Evolutionary conservation across 73 alveolate genomes (phyloP).

Genomic region (Blepharisma japonicum): DNA sequence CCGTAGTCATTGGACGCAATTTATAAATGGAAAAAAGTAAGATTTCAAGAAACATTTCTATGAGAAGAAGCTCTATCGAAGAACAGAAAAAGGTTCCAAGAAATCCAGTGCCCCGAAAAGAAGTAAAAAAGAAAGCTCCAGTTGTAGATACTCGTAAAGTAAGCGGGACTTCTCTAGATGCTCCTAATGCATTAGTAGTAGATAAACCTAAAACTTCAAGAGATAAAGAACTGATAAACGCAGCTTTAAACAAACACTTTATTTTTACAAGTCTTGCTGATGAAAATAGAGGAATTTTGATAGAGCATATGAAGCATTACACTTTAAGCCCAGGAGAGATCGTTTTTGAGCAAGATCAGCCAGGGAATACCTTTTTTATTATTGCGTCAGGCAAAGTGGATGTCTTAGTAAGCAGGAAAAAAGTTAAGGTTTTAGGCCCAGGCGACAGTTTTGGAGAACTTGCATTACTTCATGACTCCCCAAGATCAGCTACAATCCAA

Average conservation of each 20-base stretch:
- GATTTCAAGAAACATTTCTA: no score
- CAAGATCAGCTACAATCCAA: slow-evolving; percentile 82
- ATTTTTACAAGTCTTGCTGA: slow-evolving; percentile 1
- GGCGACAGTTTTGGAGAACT: slow-evolving; percentile 93
- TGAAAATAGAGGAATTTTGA: not conserved
- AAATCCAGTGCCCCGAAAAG: no score
- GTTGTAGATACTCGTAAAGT: no score
- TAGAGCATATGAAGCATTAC: not conserved
- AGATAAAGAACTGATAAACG: no score
- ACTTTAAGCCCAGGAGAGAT: not conserved
- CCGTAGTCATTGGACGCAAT: no score
- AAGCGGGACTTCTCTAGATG: no score
- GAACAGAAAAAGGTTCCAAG: no score
- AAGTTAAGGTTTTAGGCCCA: slow-evolving; percentile 31
- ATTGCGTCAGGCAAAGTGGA: not conserved
- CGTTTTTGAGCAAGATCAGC: not conserved
- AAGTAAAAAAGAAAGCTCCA: no score
- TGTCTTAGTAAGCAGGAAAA: not conserved
- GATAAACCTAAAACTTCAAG: no score
- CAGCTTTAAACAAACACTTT: not conserved
- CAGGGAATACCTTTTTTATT: not conserved
- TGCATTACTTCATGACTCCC: slow-evolving; percentile 86
- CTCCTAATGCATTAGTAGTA: no score
- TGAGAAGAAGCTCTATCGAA: no score
- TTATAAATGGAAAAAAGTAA: no score